Evolutionary conservation across 345 rosid species (phyloP).

Genomic region (Abelmoschus esculentus): DNA sequence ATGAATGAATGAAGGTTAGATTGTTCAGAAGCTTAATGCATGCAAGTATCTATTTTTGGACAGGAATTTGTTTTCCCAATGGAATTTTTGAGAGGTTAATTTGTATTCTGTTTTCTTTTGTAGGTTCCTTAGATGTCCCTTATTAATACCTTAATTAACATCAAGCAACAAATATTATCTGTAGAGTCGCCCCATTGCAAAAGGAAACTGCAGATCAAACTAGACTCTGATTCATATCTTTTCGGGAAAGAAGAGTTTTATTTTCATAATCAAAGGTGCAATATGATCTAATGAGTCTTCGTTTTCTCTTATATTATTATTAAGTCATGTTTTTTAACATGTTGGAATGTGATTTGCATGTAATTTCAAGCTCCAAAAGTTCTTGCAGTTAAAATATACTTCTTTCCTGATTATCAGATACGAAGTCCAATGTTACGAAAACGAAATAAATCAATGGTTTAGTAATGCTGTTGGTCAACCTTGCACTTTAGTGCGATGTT

Average conservation of each 20-base stretch:
- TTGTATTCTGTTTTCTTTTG: conserved; percentile 20
- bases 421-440: conserved; percentile 38
- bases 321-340: neutral
- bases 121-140: conserved; percentile 91
- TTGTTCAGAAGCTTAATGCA: neutral
- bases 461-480: conserved; percentile 66
- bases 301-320: neutral
- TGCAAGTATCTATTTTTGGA: neutral
- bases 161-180: conserved; percentile 41
- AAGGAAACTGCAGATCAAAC: conserved; percentile 50
- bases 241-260: conserved; percentile 37
- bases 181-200: conserved; percentile 56
- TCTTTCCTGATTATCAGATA: conserved; percentile 35
- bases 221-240: conserved; percentile 34
- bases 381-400: neutral
- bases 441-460: conserved; percentile 68
- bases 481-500: conserved; percentile 51
- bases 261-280: conserved; percentile 44
- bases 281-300: neutral
- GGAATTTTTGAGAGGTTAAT: neutral
- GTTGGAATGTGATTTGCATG: neutral
- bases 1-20: neutral
- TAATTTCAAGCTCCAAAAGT: neutral
- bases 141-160: conserved; percentile 60
- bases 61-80: neutral